phyloP scores from a whole-genome alignment of 192 early-diverging fungal species.

The Coemansia sp. region DNA sequence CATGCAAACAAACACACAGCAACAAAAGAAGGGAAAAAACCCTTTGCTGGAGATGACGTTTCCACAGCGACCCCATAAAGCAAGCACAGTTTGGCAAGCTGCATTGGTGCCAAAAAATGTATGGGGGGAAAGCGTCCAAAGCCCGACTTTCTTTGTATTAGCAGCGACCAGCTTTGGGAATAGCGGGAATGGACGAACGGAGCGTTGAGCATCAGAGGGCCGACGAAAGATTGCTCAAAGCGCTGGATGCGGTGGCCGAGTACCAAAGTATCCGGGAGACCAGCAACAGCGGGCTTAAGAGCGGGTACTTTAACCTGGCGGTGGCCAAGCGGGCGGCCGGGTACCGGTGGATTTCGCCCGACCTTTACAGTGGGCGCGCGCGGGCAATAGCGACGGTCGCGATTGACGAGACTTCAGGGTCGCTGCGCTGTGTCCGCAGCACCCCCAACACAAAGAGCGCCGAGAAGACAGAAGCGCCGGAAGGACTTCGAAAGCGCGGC shows the following conservation, averaged over 20 bases:
- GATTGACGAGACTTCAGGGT: neutral
- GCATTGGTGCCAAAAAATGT: no score
- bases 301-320: constrained; percentile 38
- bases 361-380: constrained; percentile 27
- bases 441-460: no score
- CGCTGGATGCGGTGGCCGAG: constrained; percentile 24
- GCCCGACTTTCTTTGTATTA: no score
- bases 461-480: neutral
- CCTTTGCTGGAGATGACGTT: no score
- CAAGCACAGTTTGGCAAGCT: no score
- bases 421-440: neutral
- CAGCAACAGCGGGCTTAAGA: constrained; percentile 7
- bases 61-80: no score
- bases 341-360: constrained; percentile 45
- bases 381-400: constrained; percentile 24
- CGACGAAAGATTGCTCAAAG: constrained; percentile 15
- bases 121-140: no score
- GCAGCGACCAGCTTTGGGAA: no score
- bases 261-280: constrained; percentile 22
- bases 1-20: no score
- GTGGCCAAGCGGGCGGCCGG: constrained; percentile 40
- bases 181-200: neutral
- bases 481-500: neutral
- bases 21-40: no score
- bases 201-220: neutral